Base-by-base conservation (phyloP, 208 protist species). In the Acanthamoeba castellanii region DNA sequence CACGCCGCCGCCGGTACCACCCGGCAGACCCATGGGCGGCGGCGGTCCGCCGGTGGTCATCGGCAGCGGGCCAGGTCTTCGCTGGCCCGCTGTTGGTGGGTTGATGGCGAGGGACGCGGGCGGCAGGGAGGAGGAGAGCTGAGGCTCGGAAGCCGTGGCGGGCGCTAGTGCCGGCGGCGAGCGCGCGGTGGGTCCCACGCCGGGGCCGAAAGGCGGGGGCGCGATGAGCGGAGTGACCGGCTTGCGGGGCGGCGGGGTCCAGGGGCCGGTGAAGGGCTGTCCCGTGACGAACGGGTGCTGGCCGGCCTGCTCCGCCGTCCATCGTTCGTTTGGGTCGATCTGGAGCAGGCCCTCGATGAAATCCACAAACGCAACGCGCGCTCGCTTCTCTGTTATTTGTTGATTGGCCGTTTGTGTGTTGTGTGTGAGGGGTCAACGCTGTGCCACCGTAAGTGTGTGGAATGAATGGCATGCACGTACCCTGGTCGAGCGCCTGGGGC, bases 251-350 rank as follows among this genome's bases (percentile, higher is more conserved):
- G 82, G 76, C 25, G 55, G 64, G 20, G 45, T 55, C 42, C 70
- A 95, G 18, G 34, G 82, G 22, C 85, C 94, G 6, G 59, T 84
- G 84, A 59, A 95, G 20, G 37, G 74, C 37, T 72, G 20, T 3
- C 87, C 94, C 16, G 87, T 92, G 87, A 95, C 85, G 87, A 95
- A 95, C 11, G 94, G 87, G 34, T 95, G 94, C 18, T n/a, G 45
- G 37, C 78, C 9, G 22, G 87, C 85, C 85, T 93, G 70, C 7
- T 70, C 13, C 5, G 94, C 74, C n/a, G 87, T 94, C 87, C 94
- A 95, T 52, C 94, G 78, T 4, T 68, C 64, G 47, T 14, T 27
- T 4, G 94, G 94, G 13, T 50, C 27, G 30, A 66, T 85, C 34
- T 66, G 81, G 18, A 95, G 94, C 45, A 95, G 47, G 47, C 94